Percentiles rank a stretch among this genome's conserved stretches.
These are phyloP conservation scores for Brassica nigra DNA, from an alignment of 345 rosid genomes.

Conservation along the genomic window DNA sequence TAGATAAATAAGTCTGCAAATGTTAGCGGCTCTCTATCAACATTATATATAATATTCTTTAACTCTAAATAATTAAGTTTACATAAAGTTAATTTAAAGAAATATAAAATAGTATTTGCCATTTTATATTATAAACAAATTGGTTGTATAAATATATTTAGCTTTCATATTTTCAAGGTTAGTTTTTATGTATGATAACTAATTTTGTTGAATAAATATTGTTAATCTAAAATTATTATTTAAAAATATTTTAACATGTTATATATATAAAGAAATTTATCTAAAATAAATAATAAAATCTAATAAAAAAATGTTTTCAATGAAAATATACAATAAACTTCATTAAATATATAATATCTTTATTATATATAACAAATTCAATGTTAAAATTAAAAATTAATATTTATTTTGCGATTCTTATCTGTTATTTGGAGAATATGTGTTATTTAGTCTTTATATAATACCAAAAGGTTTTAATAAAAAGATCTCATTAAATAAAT, in stretches of 20 bases:
- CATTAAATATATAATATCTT: too few species aligned
- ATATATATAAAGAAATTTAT: not conserved
- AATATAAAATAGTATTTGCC: not conserved
- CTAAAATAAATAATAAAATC: too few species aligned
- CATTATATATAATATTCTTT: not conserved
- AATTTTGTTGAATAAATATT: not conserved
- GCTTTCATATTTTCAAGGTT: not conserved
- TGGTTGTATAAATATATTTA: not conserved
- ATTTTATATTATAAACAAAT: not conserved
- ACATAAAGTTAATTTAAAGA: not conserved
- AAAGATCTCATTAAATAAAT: too few species aligned
- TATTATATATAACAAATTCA: too few species aligned
- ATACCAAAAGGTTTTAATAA: too few species aligned
- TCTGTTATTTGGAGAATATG: too few species aligned
- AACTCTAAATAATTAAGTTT: not conserved
- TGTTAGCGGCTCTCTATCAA: not conserved
- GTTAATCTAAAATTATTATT: not conserved
- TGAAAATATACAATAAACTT: too few species aligned
- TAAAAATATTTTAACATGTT: not conserved
- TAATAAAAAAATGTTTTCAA: too few species aligned
- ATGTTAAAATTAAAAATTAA: too few species aligned
- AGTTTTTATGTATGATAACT: not conserved
- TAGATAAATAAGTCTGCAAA: not conserved
- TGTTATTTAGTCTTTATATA: too few species aligned
- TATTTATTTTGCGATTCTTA: too few species aligned